phyloP scores from a whole-genome alignment of 2,329 filamentous ascomycete species.

The Neonectria magnoliae region DNA sequence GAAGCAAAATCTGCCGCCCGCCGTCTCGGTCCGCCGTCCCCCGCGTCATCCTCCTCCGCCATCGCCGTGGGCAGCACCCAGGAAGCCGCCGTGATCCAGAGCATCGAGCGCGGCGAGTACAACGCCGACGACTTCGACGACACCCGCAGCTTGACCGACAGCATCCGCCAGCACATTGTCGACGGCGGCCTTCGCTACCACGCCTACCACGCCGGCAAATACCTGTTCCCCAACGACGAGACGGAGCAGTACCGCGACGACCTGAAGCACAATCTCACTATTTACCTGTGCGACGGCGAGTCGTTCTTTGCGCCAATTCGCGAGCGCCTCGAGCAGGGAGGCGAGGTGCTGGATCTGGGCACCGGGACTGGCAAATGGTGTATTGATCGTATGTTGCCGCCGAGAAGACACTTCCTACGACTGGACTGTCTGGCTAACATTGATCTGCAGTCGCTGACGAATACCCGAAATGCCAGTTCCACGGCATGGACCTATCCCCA shows the following conservation, averaged over 20 bases:
- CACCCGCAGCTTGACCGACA: constrained; percentile 54
- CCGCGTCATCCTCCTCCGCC: constrained; percentile 41
- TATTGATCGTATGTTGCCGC: constrained; percentile 56
- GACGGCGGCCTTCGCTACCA: constrained; percentile 54
- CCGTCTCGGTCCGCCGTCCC: constrained; percentile 40
- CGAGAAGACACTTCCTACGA: not conserved
- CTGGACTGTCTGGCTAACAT: constrained; percentile 24
- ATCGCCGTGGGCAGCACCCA: constrained; percentile 46
- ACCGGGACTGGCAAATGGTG: constrained; percentile 64
- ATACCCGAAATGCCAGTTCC: constrained; percentile 56
- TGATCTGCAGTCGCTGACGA: constrained; percentile 55
- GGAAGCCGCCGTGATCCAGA: constrained; percentile 45
- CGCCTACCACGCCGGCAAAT: constrained; percentile 54
- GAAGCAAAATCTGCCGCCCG: not conserved
- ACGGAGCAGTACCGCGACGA: constrained; percentile 55
- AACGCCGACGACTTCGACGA: constrained; percentile 45
- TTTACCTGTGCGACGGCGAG: constrained; percentile 51
- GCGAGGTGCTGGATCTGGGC: constrained; percentile 58
- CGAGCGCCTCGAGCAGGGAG: constrained; percentile 50
- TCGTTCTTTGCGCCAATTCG: constrained; percentile 58
- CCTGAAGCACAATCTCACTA: constrained; percentile 53
- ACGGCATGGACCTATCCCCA: constrained; percentile 62
- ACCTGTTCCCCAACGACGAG: constrained; percentile 56
- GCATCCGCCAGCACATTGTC: constrained; percentile 55
- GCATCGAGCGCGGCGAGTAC: constrained; percentile 48